Conservation (phyloP, 768 basidiomycete genomes). For the Flagelloscypha sp. region DNA sequence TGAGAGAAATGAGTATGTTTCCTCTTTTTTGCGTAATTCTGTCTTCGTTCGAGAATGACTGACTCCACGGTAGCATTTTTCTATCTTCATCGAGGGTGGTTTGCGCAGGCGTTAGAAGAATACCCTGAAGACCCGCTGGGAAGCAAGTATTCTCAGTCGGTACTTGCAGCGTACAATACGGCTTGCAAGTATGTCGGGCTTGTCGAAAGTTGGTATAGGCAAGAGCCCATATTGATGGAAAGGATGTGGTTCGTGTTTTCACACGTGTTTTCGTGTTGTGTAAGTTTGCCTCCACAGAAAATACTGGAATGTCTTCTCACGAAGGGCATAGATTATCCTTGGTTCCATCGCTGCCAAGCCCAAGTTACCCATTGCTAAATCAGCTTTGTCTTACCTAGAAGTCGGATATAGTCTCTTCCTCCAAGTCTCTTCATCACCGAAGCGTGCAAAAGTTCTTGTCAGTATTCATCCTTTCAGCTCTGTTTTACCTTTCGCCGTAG, state of each 20-base stretch:
- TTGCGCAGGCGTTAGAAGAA: constrained; percentile 61
- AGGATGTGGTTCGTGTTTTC: constrained; percentile 69
- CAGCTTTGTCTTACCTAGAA: constrained; percentile 62
- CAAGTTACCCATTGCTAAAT: constrained; percentile 54
- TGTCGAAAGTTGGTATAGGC: constrained; percentile 55
- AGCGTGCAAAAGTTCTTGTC: constrained; percentile 54
- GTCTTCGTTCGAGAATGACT: constrained; percentile 1
- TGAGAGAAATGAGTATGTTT: constrained; percentile 56
- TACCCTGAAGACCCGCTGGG: constrained; percentile 56
- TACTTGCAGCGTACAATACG: constrained; percentile 61
- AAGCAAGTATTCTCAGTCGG: constrained; percentile 60
- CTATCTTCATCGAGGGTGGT: constrained; percentile 71
- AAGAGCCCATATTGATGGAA: constrained; percentile 57
- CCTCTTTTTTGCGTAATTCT: constrained; percentile 1
- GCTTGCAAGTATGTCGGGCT: constrained; percentile 62
- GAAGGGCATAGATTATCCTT: constrained; percentile 46
- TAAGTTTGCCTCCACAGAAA: constrained; percentile 22
- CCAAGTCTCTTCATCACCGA: constrained; percentile 41
- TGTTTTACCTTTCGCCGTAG: constrained; percentile 1
- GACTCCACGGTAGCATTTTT: constrained; percentile 40
- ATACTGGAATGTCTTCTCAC: constrained; percentile 5
- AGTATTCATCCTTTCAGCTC: constrained; percentile 14
- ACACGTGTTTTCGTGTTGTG: constrained; percentile 65
- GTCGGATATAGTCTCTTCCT: constrained; percentile 51
- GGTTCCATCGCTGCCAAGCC: constrained; percentile 62